These are phyloP conservation scores for Yamadazyma diospyri DNA, from an alignment of 1,139 yeast genomes.

Conservation along the genomic window DNA sequence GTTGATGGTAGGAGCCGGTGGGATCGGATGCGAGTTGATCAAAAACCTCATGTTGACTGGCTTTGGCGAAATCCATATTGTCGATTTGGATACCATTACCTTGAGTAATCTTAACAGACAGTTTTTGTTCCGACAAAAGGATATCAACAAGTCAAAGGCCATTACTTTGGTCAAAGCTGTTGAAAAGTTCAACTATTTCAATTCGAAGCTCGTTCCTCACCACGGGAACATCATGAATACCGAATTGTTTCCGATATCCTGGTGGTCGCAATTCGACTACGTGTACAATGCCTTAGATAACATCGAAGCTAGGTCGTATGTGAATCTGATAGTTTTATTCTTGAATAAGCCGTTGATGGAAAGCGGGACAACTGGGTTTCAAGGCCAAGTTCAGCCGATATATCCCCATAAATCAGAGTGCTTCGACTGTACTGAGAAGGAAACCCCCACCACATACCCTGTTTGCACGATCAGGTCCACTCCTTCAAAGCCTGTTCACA, in stretches of 20 bases:
- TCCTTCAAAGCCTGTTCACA: constrained; percentile 93
- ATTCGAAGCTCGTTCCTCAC: constrained; percentile 68
- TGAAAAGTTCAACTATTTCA: constrained; percentile 64
- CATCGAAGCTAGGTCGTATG: constrained; percentile 86
- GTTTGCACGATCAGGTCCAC: constrained; percentile 97
- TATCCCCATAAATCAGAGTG: constrained; percentile 83
- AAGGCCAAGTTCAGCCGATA: constrained; percentile 92
- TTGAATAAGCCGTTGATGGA: constrained; percentile 78
- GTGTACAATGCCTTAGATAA: constrained; percentile 93
- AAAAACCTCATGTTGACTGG: constrained; percentile 83
- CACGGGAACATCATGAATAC: constrained; percentile 89
- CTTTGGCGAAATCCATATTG: constrained; percentile 85
- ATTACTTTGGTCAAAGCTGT: constrained; percentile 83
- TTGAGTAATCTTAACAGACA: constrained; percentile 90
- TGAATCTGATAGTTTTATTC: constrained; percentile 77
- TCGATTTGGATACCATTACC: constrained; percentile 93
- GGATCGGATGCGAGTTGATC: constrained; percentile 95
- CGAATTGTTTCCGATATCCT: constrained; percentile 61
- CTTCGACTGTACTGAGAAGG: constrained; percentile 86
- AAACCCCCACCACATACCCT: constrained; percentile 86
- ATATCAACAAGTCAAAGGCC: constrained; percentile 83
- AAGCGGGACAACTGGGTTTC: constrained; percentile 92
- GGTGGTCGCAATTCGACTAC: constrained; percentile 78
- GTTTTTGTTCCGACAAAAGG: constrained; percentile 81
- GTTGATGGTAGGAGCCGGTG: constrained; percentile 95